Base-by-base conservation (phyloP, 768 basidiomycete species). In the Clitopilus hobsonii region DNA sequence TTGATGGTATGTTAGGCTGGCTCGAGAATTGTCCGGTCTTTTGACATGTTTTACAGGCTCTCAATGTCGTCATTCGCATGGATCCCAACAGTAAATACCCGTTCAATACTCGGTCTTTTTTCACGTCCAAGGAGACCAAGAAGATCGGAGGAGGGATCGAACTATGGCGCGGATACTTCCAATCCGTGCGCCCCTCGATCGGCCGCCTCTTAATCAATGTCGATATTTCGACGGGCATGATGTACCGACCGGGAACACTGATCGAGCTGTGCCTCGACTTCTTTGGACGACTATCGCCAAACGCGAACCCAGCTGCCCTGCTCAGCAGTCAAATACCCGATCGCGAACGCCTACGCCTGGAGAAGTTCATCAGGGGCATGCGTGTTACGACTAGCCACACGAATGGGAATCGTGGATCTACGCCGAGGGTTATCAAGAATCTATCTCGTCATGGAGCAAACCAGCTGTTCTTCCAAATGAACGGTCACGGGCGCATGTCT, bases 91-190 rank as follows among this genome's bases (percentile, higher is more conserved):
- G 82, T 64, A 75, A 76, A 18, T 83, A 84, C 54, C 88, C 89
- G 0, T 89, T 85, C 74, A 86, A 89, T 52, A 79, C 84, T 6
- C 79, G 89, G 0, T 89, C 87, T 0, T 91, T 92, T 69, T 92
- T 85, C 65, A 86, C 85, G 0, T 68, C 79, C 22, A 65, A 69
- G 1, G 87, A 83, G 51, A 76, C 70, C 7, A 77, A 72, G 47
- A 61, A 68, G 25, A 74, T 90, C 23, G 86, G 88, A 0, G 63
- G 66, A 0, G 89, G 91, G 0, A 74, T 92, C 2, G 77, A 82
- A 13, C 74, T 90, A 0, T 89, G 88, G 88, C 77, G 89, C 2
- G 90, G 90, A 0, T 90, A 88, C 54, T 91, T 92, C 69, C 90
- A 91, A 64, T 88, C 86, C 0, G 78, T 90, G 11, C 77, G 90